phyloP scores from a whole-genome alignment of 306 rosid species.

The Quercus cerris region DNA sequence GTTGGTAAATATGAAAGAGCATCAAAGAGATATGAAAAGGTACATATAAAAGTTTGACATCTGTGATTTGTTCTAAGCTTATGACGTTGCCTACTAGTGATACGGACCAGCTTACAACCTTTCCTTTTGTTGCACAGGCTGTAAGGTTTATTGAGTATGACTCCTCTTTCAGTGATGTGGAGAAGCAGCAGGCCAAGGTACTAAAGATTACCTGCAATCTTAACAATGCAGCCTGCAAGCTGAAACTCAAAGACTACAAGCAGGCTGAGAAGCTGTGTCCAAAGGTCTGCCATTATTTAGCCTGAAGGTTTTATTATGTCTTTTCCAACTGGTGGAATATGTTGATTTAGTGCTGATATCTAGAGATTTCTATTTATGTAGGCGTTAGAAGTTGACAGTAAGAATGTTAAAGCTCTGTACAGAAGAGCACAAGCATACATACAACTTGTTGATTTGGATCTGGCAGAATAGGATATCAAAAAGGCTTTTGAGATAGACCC shows the following conservation, averaged over 20 bases:
- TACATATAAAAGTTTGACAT: not conserved
- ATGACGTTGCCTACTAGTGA: conserved; percentile 7
- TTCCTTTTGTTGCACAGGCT: conserved; percentile 38
- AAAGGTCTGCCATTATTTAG: conserved; percentile 33
- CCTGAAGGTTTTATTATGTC: not conserved
- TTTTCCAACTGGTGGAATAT: no score
- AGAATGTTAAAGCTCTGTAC: conserved; percentile 80
- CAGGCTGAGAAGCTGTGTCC: conserved; percentile 79
- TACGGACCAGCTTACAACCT: not conserved
- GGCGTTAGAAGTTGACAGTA: conserved; percentile 70
- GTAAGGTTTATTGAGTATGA: conserved; percentile 66
- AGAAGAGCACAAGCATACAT: conserved; percentile 84
- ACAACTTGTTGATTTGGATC: conserved; percentile 63
- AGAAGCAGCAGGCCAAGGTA: conserved; percentile 60
- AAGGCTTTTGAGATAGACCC: conserved; percentile 88
- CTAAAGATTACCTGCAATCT: conserved; percentile 78
- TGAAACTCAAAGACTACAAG: conserved; percentile 68
- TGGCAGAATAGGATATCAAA: conserved; percentile 81
- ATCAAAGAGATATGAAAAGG: conserved; percentile 47
- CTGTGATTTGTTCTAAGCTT: not conserved
- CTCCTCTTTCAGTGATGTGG: conserved; percentile 56
- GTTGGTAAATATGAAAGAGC: conserved; percentile 44
- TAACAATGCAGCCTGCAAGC: conserved; percentile 77
- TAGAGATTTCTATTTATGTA: conserved; percentile 4
- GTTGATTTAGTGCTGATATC: not conserved